phyloP scores from a whole-genome alignment of 179 eudicot species.

The Beta corolliflora region DNA sequence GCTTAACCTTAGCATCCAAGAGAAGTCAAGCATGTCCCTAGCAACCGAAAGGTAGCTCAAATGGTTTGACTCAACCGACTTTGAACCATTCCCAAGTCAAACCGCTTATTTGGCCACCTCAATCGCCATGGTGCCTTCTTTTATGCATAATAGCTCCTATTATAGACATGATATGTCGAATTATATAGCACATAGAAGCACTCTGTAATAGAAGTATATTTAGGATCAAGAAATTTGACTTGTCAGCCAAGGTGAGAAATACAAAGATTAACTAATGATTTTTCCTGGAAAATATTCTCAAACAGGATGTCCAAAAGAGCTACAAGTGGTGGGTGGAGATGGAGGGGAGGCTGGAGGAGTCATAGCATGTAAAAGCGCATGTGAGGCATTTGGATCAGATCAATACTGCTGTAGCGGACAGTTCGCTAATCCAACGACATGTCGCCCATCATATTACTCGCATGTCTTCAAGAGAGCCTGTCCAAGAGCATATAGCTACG shows the following conservation, averaged over 20 bases:
- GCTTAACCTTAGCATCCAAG: too few species aligned
- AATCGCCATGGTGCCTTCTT: not conserved
- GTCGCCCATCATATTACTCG: slow-evolving; percentile 76
- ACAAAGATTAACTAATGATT: not conserved
- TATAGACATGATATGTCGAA: not conserved
- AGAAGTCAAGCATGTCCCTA: too few species aligned
- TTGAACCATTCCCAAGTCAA: not conserved
- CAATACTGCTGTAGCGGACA: slow-evolving; percentile 89
- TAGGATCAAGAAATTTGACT: not conserved
- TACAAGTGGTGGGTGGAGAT: slow-evolving; percentile 68
- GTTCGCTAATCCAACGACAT: slow-evolving; percentile 78
- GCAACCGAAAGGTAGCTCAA: too few species aligned
- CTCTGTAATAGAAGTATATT: not conserved
- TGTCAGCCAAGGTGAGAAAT: not conserved
- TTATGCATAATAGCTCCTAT: not conserved
- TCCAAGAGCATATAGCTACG: slow-evolving; percentile 92
- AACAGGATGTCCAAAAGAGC: slow-evolving; percentile 93
- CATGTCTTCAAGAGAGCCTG: slow-evolving; percentile 86
- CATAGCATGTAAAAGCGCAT: slow-evolving; percentile 84
- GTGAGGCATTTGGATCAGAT: slow-evolving; percentile 76
- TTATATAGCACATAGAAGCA: not conserved
- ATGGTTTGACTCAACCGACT: not conserved
- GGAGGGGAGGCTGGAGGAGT: slow-evolving; percentile 46
- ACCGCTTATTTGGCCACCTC: not conserved
- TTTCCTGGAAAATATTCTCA: not conserved